These are phyloP conservation scores for Candida silvicultrix DNA, from an alignment of 805 yeast species.

Conservation along the genomic window DNA sequence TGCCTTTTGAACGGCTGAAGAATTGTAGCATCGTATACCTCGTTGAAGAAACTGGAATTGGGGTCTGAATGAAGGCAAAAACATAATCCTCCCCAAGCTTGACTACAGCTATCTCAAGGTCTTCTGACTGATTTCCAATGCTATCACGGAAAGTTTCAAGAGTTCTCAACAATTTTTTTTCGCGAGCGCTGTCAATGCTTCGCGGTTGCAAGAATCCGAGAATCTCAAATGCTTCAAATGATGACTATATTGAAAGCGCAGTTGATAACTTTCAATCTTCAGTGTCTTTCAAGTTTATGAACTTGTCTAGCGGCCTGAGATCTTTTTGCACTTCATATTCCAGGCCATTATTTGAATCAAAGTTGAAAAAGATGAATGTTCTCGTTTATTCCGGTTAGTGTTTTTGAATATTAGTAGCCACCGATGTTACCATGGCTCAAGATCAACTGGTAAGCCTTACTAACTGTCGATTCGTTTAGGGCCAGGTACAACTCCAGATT, in stretches of 20 bases:
- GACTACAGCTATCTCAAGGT: too few species aligned
- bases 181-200: neutral
- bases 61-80: too few species aligned
- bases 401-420: neutral
- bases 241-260: neutral
- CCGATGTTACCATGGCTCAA: neutral
- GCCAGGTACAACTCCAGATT: conserved; percentile 82
- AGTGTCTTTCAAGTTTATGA: neutral
- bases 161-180: neutral
- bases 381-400: conserved; percentile 53
- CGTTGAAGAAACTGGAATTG: neutral
- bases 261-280: neutral
- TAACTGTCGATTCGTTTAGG: conserved; percentile 24
- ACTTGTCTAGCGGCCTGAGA: neutral
- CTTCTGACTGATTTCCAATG: neutral
- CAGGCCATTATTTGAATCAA: neutral
- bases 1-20: neutral
- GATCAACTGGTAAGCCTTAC: neutral
- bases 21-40: neutral
- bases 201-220: neutral
- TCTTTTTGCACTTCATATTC: neutral
- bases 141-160: neutral
- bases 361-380: conserved; percentile 48
- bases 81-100: neutral
- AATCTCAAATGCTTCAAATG: neutral